A percentile compares a stretch with the other conserved stretches of the same genome.
Evolutionary conservation across 164 flowering plant genomes (phyloP).

Genomic region (Magnolia changhungtana): DNA sequence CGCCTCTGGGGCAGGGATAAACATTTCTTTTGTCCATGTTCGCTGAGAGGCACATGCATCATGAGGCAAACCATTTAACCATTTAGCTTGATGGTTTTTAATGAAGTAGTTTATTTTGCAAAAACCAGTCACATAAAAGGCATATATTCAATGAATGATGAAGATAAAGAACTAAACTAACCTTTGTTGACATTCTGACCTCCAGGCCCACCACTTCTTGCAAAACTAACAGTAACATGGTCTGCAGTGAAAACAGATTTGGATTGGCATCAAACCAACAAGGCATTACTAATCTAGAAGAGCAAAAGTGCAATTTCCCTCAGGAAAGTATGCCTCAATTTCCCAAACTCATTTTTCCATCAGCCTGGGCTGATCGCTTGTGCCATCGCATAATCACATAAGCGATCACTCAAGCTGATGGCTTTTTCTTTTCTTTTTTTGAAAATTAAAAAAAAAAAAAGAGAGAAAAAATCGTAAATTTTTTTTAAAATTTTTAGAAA

Average conservation of each 20-base stretch:
- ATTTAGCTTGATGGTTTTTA: neutral
- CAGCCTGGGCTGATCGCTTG: no score
- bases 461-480: no score
- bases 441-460: no score
- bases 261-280: neutral
- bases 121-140: no score
- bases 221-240: constrained; percentile 84
- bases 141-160: constrained; percentile 2
- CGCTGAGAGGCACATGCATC: no score
- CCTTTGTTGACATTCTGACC: constrained; percentile 99
- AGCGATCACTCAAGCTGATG: no score
- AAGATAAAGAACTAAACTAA: constrained; percentile 15
- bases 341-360: neutral
- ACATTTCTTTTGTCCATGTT: no score
- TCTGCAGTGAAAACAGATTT: constrained; percentile 35
- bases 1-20: no score
- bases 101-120: neutral
- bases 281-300: neutral
- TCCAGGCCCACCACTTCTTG: constrained; percentile 96
- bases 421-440: no score
- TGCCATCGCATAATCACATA: no score
- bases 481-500: no score
- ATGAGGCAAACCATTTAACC: no score
- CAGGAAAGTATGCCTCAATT: neutral
- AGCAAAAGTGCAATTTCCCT: neutral